Evolutionary conservation across 352 stramenopile species (phyloP), one percentile per base, ranked within the genome.

Genomic region (Phytopythium mirpurense): DNA sequence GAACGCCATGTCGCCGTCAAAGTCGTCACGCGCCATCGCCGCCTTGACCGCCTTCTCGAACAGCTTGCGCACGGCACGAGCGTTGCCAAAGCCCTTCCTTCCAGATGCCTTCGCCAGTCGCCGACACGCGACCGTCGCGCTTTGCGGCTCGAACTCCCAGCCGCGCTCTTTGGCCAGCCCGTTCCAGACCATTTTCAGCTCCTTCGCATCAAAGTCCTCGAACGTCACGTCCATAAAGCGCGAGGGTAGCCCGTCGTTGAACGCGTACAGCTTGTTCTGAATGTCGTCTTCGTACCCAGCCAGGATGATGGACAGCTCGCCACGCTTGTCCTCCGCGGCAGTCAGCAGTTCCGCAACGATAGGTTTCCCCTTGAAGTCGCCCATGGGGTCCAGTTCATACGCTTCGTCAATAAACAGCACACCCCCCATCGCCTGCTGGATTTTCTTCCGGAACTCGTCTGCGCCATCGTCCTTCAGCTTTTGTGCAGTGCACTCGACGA

Each of bases 341-440:
- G 86, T 82, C n/a, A 98, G 57, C 26, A 98, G 51, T 47, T 96
- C 79, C 5, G 93, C 89, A 16, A 96, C 78, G 24, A 98, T 92
- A 9, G 88, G 71, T 44, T 82, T 90, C 1, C 85, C 89, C 42
- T 88, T 93, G 21, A 71, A 70, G 43, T 95, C 83, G 7, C 62
- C 67, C 8, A 75, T 60, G 5, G 89, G 90, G 37, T 98, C 85
- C 36, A 98, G 51, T 31, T 94, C 79, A 53, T 97, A 97, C 37
- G 88, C 89, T 61, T 98, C 93, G 48, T 98, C 93, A 26, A 98
- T 94, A 52, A 98, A 97, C 14, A 98, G 61, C 15, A 96, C 83
- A 31, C 90, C 91, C 14, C 86, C 90, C 38, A 72, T 74, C 0
- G 84, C 77, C 7, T 63, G 57, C 32, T 81, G 34, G 8, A 98